Evolutionary conservation across 2,329 filamentous ascomycete genomes (phyloP).

Genomic region (Exophiala sp.): DNA sequence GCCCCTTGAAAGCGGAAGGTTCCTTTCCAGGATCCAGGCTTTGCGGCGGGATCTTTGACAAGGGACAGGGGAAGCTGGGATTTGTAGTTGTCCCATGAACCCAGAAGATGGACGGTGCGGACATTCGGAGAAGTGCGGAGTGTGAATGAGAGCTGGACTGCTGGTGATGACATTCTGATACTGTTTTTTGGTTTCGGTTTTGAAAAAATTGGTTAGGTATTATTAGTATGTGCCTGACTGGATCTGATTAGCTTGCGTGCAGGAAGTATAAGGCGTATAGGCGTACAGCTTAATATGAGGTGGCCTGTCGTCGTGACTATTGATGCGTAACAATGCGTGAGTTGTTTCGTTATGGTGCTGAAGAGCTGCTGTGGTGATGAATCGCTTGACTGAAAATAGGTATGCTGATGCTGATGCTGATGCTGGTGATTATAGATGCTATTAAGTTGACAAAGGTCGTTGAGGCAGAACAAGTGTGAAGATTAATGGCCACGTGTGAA

Average conservation of each 20-base stretch:
- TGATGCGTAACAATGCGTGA: conserved; percentile 20
- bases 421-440: conserved; percentile 5
- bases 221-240: not conserved
- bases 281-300: conserved; percentile 14
- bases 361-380: conserved; percentile 13
- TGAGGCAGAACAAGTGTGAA: conserved; percentile 12
- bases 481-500: conserved; percentile 14
- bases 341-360: conserved; percentile 14
- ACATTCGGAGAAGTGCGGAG: conserved; percentile 93
- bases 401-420: conserved; percentile 7
- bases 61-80: conserved; percentile 85
- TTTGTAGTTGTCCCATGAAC: conserved; percentile 96
- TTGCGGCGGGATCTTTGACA: conserved; percentile 71
- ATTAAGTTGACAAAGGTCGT: conserved; percentile 3
- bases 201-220: not conserved
- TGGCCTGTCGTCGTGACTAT: conserved; percentile 19
- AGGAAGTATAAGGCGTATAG: not conserved
- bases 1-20: conserved; percentile 92
- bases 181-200: conserved; percentile 1
- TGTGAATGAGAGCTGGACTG: conserved; percentile 91
- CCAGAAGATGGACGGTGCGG: conserved; percentile 96
- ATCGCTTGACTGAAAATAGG: conserved; percentile 10
- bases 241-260: not conserved
- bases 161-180: conserved; percentile 42
- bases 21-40: conserved; percentile 89